phyloP scores from a whole-genome alignment of 1,284 basidiomycete species.

The Leccinum pachyderme region DNA sequence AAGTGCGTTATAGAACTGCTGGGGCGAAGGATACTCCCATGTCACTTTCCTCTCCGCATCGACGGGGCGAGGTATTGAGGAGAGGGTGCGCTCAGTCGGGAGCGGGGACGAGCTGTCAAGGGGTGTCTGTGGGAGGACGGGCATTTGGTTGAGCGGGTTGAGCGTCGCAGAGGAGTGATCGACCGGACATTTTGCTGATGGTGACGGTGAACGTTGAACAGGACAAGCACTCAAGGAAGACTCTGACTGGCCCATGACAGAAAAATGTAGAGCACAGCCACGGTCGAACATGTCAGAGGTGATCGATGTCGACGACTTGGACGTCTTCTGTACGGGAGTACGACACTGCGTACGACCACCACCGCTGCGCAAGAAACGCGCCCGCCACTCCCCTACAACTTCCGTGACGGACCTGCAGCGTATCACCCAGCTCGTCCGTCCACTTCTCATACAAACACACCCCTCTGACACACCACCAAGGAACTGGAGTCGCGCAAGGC shows the following conservation, averaged over 20 bases:
- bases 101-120: conserved; percentile 61
- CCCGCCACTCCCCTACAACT: not conserved
- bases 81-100: conserved; percentile 74
- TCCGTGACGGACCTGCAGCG: conserved; percentile 25
- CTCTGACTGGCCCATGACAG: conserved; percentile 28
- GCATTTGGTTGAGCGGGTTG: conserved; percentile 92
- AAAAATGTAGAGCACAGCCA: not conserved
- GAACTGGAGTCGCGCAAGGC: conserved; percentile 22
- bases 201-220: conserved; percentile 4
- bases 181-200: conserved; percentile 17
- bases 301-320: conserved; percentile 30
- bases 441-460: not conserved
- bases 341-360: conserved; percentile 14
- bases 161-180: conserved; percentile 45
- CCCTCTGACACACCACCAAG: conserved; percentile 17
- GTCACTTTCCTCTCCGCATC: conserved; percentile 17
- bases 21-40: conserved; percentile 98
- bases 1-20: conserved; percentile 98
- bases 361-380: conserved; percentile 14
- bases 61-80: conserved; percentile 82
- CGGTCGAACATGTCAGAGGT: conserved; percentile 13
- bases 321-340: conserved; percentile 21
- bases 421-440: conserved; percentile 24
- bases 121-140: conserved; percentile 70
- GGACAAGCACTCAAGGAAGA: conserved; percentile 37